Evolutionary conservation across 1,284 basidiomycete genomes (phyloP).

Genomic region (Microbotryum violaceum): DNA sequence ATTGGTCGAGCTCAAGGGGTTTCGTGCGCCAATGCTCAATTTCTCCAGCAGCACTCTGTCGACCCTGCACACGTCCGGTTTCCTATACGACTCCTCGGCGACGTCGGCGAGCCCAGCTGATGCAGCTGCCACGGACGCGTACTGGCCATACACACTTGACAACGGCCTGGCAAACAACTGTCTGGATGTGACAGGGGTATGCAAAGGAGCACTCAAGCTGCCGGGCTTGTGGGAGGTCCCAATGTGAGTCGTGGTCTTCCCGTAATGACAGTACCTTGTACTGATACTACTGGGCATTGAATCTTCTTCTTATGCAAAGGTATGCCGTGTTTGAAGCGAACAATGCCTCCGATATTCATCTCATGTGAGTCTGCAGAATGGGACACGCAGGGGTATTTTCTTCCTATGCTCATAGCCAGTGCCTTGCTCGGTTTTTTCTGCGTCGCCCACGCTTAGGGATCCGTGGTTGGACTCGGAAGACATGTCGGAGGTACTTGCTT

Average conservation of each 20-base stretch:
- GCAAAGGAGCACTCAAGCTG: conserved; percentile 62
- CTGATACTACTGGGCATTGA: not conserved
- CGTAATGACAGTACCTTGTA: not conserved
- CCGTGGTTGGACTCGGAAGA: conserved; percentile 61
- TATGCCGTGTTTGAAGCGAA: conserved; percentile 7
- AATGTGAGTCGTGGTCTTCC: conserved; percentile 48
- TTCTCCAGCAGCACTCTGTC: conserved; percentile 47
- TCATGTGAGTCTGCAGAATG: conserved; percentile 2
- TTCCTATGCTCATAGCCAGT: conserved; percentile 41
- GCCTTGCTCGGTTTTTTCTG: too few relatives aligned
- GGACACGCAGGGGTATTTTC: conserved; percentile 22
- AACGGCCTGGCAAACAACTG: conserved; percentile 64
- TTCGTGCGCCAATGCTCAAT: conserved; percentile 70
- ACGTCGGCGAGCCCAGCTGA: conserved; percentile 61
- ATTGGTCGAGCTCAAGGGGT: conserved; percentile 58
- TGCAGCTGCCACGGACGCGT: conserved; percentile 59
- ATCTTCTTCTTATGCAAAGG: conserved; percentile 4
- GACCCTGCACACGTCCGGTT: conserved; percentile 18
- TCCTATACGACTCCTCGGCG: conserved; percentile 59
- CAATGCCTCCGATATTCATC: conserved; percentile 12
- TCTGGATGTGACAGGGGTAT: conserved; percentile 51
- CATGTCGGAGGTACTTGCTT: conserved; percentile 52
- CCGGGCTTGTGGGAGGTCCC: conserved; percentile 75
- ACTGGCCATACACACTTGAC: conserved; percentile 46
- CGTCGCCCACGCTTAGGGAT: conserved; percentile 53